Percentiles rank a stretch among this genome's conserved stretches.
phyloP scores from a whole-genome alignment of 2,329 filamentous ascomycete genomes.

The Epichloe typhina region DNA sequence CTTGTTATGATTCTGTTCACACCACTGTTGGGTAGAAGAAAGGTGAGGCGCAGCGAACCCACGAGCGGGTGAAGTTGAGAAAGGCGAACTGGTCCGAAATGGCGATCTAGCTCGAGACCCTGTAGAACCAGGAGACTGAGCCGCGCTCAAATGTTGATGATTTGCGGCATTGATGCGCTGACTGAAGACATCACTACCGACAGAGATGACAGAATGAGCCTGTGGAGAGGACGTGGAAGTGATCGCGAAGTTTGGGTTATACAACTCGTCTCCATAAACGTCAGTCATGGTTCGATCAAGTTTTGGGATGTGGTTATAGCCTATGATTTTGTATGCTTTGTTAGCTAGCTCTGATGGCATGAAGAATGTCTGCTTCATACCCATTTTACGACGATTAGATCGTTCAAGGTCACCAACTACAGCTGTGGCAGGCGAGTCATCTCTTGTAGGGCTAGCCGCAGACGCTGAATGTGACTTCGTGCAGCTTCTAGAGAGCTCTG shows the following conservation, averaged over 20 bases:
- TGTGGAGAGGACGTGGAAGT: conserved; percentile 41
- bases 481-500: conserved; percentile 29
- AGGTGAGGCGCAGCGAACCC: conserved; percentile 18
- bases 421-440: conserved; percentile 48
- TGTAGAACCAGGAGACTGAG: conserved; percentile 34
- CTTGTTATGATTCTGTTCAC: conserved; percentile 42
- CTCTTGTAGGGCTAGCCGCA: conserved; percentile 42
- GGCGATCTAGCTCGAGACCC: conserved; percentile 60
- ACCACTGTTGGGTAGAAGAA: conserved; percentile 42
- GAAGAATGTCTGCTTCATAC: conserved; percentile 25
- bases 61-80: conserved; percentile 30
- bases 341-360: background rate
- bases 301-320: conserved; percentile 50
- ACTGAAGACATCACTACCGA: conserved; percentile 48
- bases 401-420: conserved; percentile 35
- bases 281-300: conserved; percentile 79
- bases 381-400: conserved; percentile 37
- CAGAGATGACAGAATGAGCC: conserved; percentile 33
- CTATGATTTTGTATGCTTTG: conserved; percentile 31
- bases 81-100: conserved; percentile 59
- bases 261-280: conserved; percentile 72
- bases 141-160: conserved; percentile 53
- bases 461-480: conserved; percentile 38
- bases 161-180: conserved; percentile 71
- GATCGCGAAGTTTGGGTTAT: conserved; percentile 54